A percentile compares a stretch with the other conserved stretches of the same genome.
phyloP scores from a whole-genome alignment of 2,329 filamentous ascomycete species.

The Blastomyces gilchristii region DNA sequence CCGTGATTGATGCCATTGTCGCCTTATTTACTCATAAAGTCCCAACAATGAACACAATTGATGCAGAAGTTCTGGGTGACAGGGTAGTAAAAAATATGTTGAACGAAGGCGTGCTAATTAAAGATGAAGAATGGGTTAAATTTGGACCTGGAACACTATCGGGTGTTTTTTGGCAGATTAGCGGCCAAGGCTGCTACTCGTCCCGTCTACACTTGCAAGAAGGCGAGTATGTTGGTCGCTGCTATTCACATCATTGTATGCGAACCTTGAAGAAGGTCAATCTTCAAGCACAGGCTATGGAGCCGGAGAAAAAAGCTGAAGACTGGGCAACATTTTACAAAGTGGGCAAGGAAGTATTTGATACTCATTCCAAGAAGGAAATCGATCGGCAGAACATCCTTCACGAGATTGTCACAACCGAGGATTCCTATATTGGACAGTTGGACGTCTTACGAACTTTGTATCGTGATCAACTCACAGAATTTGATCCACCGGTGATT shows the following conservation, averaged over 20 bases:
- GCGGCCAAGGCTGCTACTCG: constrained; percentile 83
- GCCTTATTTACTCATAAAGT: constrained; percentile 89
- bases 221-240: constrained; percentile 55
- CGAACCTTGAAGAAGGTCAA: constrained; percentile 92
- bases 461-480: constrained; percentile 70
- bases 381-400: constrained; percentile 86
- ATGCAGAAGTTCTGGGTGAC: constrained; percentile 76
- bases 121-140: constrained; percentile 96
- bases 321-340: constrained; percentile 90
- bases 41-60: constrained; percentile 95
- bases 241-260: constrained; percentile 90
- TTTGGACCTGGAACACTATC: constrained; percentile 71
- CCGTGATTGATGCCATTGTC: constrained; percentile 77
- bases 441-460: constrained; percentile 75
- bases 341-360: constrained; percentile 64
- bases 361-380: constrained; percentile 68
- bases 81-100: constrained; percentile 74
- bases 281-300: constrained; percentile 60
- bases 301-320: constrained; percentile 57
- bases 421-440: constrained; percentile 83
- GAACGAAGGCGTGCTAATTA: constrained; percentile 62
- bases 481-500: constrained; percentile 69
- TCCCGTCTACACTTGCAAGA: constrained; percentile 63
- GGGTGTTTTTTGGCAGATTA: constrained; percentile 88
- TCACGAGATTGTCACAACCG: constrained; percentile 88